These are phyloP conservation scores for Fusarium illudens DNA, from an alignment of 2,329 filamentous ascomycete species.

Conservation along the genomic window DNA sequence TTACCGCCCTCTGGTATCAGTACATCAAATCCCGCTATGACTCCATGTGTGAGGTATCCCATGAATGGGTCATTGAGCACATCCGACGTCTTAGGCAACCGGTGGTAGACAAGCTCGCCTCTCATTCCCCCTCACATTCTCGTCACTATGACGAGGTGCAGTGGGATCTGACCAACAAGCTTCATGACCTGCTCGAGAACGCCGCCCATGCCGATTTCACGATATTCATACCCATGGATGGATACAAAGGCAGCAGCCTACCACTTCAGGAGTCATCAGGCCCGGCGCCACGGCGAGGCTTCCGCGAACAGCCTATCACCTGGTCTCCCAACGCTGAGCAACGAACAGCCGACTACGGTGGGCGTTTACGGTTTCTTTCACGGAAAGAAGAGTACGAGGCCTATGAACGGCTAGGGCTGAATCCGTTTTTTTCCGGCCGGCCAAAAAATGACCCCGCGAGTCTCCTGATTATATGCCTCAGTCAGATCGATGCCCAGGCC, in stretches of 20 bases:
- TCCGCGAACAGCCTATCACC: conserved; percentile 11
- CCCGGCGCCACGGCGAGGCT: not conserved
- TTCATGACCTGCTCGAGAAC: conserved; percentile 39
- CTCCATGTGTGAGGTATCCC: conserved; percentile 29
- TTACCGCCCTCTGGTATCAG: conserved; percentile 39
- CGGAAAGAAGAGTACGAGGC: conserved; percentile 8
- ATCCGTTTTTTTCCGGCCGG: accelerated
- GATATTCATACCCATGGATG: conserved; percentile 43
- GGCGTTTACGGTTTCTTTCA: not conserved
- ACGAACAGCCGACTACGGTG: conserved; percentile 12
- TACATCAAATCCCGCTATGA: conserved; percentile 39
- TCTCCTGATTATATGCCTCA: not conserved
- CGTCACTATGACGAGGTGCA: conserved; percentile 9
- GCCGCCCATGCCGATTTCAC: conserved; percentile 33
- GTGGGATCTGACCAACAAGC: conserved; percentile 31
- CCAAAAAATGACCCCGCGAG: conserved; percentile 3
- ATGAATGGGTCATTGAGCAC: conserved; percentile 39
- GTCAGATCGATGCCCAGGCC: conserved; percentile 18
- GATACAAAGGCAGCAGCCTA: conserved; percentile 37
- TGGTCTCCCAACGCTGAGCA: conserved; percentile 16
- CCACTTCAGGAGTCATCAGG: conserved; percentile 14
- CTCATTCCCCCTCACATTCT: not conserved
- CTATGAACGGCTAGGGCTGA: not conserved
- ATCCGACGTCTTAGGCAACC: conserved; percentile 34
- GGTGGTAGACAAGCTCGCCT: conserved; percentile 8